Conservation (phyloP, 2,329 filamentous ascomycete species). For the Penicillium oxalicum region DNA sequence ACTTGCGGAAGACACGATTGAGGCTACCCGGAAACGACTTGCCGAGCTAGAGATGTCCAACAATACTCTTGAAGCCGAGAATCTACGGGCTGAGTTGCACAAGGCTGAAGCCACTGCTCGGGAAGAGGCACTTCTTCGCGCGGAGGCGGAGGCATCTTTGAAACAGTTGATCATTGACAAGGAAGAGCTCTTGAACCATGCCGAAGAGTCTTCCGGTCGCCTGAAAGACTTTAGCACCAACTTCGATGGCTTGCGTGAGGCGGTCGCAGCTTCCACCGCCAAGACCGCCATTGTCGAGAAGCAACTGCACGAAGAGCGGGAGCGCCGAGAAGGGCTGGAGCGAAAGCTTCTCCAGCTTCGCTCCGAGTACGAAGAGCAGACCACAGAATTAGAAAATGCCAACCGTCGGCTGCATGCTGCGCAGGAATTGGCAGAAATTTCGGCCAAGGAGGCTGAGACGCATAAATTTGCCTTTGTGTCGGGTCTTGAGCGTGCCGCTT, state of each 20-base stretch:
- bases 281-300: slow-evolving; percentile 71
- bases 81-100: slow-evolving; percentile 78
- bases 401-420: slow-evolving; percentile 73
- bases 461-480: slow-evolving; percentile 77
- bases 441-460: slow-evolving; percentile 78
- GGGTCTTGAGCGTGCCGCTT: slow-evolving; percentile 69
- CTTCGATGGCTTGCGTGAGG: slow-evolving; percentile 68
- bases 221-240: slow-evolving; percentile 65
- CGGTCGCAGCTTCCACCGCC: slow-evolving; percentile 70
- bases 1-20: slow-evolving; percentile 80
- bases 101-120: slow-evolving; percentile 69
- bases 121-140: slow-evolving; percentile 70
- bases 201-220: slow-evolving; percentile 60
- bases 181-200: slow-evolving; percentile 63
- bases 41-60: slow-evolving; percentile 78
- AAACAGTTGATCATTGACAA: slow-evolving; percentile 82
- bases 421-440: slow-evolving; percentile 80
- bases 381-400: slow-evolving; percentile 67
- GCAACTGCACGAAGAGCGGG: slow-evolving; percentile 71
- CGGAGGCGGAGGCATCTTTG: slow-evolving; percentile 68
- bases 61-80: slow-evolving; percentile 77
- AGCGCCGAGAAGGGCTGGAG: slow-evolving; percentile 68
- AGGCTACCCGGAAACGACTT: slow-evolving; percentile 75
- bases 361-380: slow-evolving; percentile 74
- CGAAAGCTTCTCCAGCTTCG: slow-evolving; percentile 69